Evolutionary conservation across 345 rosid species (phyloP).

Genomic region (Heritiera littoralis): DNA sequence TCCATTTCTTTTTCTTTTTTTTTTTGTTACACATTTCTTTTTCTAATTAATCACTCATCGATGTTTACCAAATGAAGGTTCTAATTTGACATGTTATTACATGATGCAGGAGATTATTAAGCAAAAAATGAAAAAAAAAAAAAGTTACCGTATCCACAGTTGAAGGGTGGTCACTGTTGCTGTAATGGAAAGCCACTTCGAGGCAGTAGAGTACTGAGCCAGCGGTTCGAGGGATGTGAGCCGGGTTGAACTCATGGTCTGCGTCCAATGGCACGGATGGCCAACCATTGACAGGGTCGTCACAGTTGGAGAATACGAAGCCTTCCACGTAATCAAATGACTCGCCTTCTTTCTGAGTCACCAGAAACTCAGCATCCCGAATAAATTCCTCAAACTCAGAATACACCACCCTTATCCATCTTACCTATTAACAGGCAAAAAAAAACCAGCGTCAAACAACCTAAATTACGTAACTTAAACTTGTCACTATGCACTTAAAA

Average conservation of each 20-base stretch:
- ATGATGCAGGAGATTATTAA: slow-evolving; percentile 20
- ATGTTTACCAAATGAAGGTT: not conserved
- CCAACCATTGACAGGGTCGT: slow-evolving; percentile 85
- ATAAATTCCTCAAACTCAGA: slow-evolving; percentile 66
- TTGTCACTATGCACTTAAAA: slow-evolving; percentile 32
- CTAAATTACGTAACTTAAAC: slow-evolving; percentile 26
- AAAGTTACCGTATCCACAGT: slow-evolving; percentile 66
- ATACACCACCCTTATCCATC: slow-evolving; percentile 89
- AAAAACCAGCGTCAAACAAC: not conserved
- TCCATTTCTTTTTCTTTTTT: not conserved
- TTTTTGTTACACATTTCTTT: not conserved
- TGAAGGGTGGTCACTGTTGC: slow-evolving; percentile 40
- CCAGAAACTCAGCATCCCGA: slow-evolving; percentile 79
- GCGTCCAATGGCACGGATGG: slow-evolving; percentile 62
- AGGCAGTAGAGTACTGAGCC: slow-evolving; percentile 85
- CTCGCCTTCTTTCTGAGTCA: slow-evolving; percentile 50
- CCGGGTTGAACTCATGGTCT: slow-evolving; percentile 48
- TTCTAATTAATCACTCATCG: not conserved
- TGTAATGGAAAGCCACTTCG: slow-evolving; percentile 75
- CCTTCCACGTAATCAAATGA: slow-evolving; percentile 93
- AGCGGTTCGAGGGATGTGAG: slow-evolving; percentile 44
- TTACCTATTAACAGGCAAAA: slow-evolving; percentile 56
- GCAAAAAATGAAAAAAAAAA: too few species aligned
- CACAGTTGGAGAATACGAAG: slow-evolving; percentile 76
- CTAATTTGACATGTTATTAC: not conserved